These are phyloP conservation scores for Phytophthora gonapodyides DNA, from an alignment of 352 stramenopile species.

Conservation along the genomic window DNA sequence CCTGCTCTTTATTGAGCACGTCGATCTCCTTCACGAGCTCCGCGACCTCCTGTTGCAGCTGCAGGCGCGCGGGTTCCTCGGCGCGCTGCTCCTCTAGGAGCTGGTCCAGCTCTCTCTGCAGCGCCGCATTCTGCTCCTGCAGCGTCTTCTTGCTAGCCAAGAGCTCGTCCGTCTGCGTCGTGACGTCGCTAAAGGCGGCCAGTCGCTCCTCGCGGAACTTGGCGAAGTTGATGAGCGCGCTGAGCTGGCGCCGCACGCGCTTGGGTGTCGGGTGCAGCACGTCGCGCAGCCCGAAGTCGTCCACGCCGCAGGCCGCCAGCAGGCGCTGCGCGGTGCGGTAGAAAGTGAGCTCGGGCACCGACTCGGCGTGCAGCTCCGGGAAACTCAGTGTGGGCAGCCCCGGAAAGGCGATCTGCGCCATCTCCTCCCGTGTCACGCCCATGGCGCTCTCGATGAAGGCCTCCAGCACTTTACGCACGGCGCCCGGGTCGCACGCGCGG, in stretches of 20 bases:
- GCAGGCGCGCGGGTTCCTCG: slow-evolving; percentile 60
- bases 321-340: slow-evolving; percentile 90
- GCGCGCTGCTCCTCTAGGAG: slow-evolving; percentile 56
- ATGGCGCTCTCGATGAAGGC: slow-evolving; percentile 90
- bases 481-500: slow-evolving; percentile 64
- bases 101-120: slow-evolving; percentile 68
- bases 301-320: slow-evolving; percentile 91
- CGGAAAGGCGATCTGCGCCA: slow-evolving; percentile 90
- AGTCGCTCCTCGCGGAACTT: slow-evolving; percentile 96
- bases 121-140: slow-evolving; percentile 61
- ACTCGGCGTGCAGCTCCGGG: slow-evolving; percentile 94
- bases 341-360: slow-evolving; percentile 93
- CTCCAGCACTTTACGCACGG: slow-evolving; percentile 90
- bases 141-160: slow-evolving; percentile 49
- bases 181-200: slow-evolving; percentile 81
- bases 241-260: slow-evolving; percentile 93
- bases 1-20: slow-evolving; percentile 89
- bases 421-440: slow-evolving; percentile 90
- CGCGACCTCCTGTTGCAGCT: slow-evolving; percentile 82
- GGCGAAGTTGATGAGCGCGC: slow-evolving; percentile 97
- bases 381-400: slow-evolving; percentile 82
- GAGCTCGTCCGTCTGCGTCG: slow-evolving; percentile 69
- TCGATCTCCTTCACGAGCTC: slow-evolving; percentile 90
- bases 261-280: slow-evolving; percentile 88
- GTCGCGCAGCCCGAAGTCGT: slow-evolving; percentile 95